phyloP scores from a whole-genome alignment of 164 flowering plant genomes.

The Umbellularia californica region DNA sequence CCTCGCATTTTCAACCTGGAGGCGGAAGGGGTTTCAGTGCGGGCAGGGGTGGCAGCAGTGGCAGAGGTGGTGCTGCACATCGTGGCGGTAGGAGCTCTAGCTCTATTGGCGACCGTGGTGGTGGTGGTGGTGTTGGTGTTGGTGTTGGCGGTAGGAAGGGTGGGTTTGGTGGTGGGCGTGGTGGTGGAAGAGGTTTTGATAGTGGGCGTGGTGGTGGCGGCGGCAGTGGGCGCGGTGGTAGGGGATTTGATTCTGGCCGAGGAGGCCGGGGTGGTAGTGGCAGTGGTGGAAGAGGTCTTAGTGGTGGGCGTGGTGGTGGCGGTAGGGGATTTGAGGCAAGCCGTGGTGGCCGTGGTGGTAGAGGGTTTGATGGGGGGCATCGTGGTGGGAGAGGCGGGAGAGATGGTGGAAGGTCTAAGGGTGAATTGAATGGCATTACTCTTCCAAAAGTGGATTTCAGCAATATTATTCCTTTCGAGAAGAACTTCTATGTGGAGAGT shows the following conservation, averaged over 20 bases:
- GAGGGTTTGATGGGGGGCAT: slow-evolving; percentile 21
- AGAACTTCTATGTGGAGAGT: slow-evolving; percentile 79
- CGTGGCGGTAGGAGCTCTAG: slow-evolving; percentile 7
- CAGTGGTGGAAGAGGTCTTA: slow-evolving; percentile 1
- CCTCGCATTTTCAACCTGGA: slow-evolving; percentile 6
- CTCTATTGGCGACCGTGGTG: not conserved
- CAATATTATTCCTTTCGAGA: slow-evolving; percentile 73
- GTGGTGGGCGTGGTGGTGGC: not conserved
- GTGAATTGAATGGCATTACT: slow-evolving; percentile 55
- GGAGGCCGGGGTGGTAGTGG: slow-evolving; percentile 17
- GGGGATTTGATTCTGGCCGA: slow-evolving; percentile 17
- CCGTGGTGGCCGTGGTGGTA: slow-evolving; percentile 23
- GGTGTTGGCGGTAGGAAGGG: not conserved
- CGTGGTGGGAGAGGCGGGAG: slow-evolving; percentile 45
- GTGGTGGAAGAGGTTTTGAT: slow-evolving; percentile 6
- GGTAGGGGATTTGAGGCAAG: slow-evolving; percentile 21
- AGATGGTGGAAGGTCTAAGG: slow-evolving; percentile 37
- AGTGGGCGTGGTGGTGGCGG: slow-evolving; percentile 2
- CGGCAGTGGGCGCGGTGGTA: slow-evolving; percentile 31
- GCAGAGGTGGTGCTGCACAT: slow-evolving; percentile 9
- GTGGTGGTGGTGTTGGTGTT: not conserved
- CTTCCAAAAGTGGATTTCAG: slow-evolving; percentile 83
- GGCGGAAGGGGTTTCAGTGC: slow-evolving; percentile 20
- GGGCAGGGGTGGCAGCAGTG: slow-evolving; percentile 18
- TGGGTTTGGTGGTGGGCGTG: slow-evolving; percentile 9